Base-by-base conservation (phyloP, 2,329 filamentous ascomycete species). In the Diaporthe citri region DNA sequence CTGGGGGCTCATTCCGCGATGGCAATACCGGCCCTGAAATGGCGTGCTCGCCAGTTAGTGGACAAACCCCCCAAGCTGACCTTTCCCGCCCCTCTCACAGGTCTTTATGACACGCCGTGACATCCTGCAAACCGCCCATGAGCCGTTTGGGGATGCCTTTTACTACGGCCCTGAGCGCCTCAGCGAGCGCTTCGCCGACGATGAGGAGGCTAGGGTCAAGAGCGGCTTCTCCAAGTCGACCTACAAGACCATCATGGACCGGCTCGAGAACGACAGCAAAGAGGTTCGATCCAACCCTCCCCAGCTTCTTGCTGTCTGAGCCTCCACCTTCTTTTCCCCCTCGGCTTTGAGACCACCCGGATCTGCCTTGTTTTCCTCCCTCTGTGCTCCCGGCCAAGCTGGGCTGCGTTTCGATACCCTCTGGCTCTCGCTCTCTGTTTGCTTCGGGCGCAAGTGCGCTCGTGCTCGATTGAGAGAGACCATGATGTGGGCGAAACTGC, bases 51-150 rank as follows among this genome's bases (percentile, higher is more conserved):
- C 71, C 76, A 48, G 34, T n/a, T 67, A 52, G 64, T 69, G 67
- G 62, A 56, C 51, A 64, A 51, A 34, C 10, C 43, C 48, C 72
- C 59, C 31, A 39, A 64, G 48, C 60, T 31, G 31, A 57, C 34
- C 43, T 71, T 55, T 64, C 51, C 17, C 64, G 55, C n/a, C 34
- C 48, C 28, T 8, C 79, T 41, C 46, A 41, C 22, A 97, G 94
- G 96, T 98, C 78, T 98, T 99, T 85, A 98, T 98, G 96, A 98
- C 96, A 80, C 93, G 95, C 79, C 90, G 91, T 79, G 93, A 97
- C 81, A 92, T 89, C 72, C 90, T 98, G 75, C 89, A 93, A 80
- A 97, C 95, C 82, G 89, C 97, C 79, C 97, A 98, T 84, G 97
- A 99, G 86, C 97, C 97, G 7, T 98, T 98, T 85, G 96, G 96